Evolutionary conservation across 805 yeast species (phyloP).

Genomic region (Zygosaccharomyces bisporus): DNA sequence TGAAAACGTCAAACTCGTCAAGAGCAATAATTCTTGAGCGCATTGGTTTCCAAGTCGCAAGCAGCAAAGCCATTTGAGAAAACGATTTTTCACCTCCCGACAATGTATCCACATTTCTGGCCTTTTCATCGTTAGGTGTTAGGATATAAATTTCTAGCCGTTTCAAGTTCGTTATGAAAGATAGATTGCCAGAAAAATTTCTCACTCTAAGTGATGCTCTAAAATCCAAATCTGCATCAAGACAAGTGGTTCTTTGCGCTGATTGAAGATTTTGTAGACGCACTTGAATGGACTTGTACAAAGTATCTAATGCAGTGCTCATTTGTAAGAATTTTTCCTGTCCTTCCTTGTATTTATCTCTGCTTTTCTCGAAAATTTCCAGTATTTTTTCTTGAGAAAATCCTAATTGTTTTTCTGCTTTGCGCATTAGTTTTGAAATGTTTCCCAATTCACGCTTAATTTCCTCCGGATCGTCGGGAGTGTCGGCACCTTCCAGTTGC

Average conservation of each 20-base stretch:
- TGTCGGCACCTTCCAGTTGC: slow-evolving; percentile 40
- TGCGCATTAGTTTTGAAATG: slow-evolving; percentile 45
- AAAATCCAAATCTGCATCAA: slow-evolving; percentile 53
- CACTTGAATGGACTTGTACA: slow-evolving; percentile 40
- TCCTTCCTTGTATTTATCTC: slow-evolving; percentile 43
- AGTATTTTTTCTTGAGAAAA: slow-evolving; percentile 54
- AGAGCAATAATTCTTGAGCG: slow-evolving; percentile 80
- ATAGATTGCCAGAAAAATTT: slow-evolving; percentile 69
- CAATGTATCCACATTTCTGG: slow-evolving; percentile 72
- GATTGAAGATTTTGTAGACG: slow-evolving; percentile 43
- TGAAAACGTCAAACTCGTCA: slow-evolving; percentile 95
- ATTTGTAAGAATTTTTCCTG: slow-evolving; percentile 39
- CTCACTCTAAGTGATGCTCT: slow-evolving; percentile 58
- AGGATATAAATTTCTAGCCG: slow-evolving; percentile 57
- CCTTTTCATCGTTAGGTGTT: slow-evolving; percentile 53
- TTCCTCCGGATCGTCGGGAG: slow-evolving; percentile 44
- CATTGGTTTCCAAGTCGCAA: slow-evolving; percentile 94
- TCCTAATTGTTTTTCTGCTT: slow-evolving; percentile 53
- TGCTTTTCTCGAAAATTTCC: slow-evolving; percentile 43
- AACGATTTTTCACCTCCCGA: slow-evolving; percentile 98
- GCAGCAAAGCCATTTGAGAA: slow-evolving; percentile 80
- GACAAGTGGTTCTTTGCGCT: slow-evolving; percentile 41
- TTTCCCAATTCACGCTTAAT: slow-evolving; percentile 47
- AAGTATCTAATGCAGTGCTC: slow-evolving; percentile 31
- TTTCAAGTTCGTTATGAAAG: slow-evolving; percentile 53